A percentile compares a stretch with the other conserved stretches of the same genome.
phyloP scores from a whole-genome alignment of 1,284 basidiomycete genomes.

The Marasmius sp. region DNA sequence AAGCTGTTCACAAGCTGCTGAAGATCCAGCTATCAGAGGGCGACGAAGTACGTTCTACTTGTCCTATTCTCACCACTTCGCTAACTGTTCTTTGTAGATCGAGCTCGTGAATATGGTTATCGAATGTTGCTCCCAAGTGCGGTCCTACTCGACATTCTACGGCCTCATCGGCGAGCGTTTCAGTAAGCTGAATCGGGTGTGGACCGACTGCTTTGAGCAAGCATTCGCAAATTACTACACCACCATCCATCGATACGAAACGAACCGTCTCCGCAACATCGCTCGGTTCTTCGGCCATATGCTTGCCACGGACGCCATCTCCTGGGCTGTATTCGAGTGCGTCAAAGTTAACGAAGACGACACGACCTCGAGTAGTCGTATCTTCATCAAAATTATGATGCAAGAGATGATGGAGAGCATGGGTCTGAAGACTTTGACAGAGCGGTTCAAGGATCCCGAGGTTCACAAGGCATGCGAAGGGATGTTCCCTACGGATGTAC shows the following conservation, averaged over 20 bases:
- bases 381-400: conserved; percentile 97
- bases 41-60: conserved; percentile 69
- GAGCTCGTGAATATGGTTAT: conserved; percentile 98
- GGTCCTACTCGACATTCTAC: conserved; percentile 95
- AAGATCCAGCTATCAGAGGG: conserved; percentile 92
- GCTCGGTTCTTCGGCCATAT: conserved; percentile 95
- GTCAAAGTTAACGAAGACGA: conserved; percentile 98
- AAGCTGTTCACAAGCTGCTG: conserved; percentile 97
- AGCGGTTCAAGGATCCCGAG: conserved; percentile 86
- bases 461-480: conserved; percentile 73
- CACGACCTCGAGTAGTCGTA: conserved; percentile 93
- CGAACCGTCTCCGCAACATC: conserved; percentile 96
- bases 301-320: conserved; percentile 82
- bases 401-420: conserved; percentile 93
- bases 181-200: conserved; percentile 92
- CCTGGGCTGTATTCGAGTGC: conserved; percentile 84
- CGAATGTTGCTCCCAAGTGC: conserved; percentile 99
- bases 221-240: conserved; percentile 92
- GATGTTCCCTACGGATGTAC: conserved; percentile 96
- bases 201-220: conserved; percentile 88
- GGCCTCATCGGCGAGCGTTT: conserved; percentile 96
- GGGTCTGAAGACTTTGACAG: conserved; percentile 81
- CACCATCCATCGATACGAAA: conserved; percentile 98
- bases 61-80: conserved; percentile 2
- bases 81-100: conserved; percentile 49